Conservation (phyloP, 2,329 filamentous ascomycete genomes). For the Trichoderma koningii region DNA sequence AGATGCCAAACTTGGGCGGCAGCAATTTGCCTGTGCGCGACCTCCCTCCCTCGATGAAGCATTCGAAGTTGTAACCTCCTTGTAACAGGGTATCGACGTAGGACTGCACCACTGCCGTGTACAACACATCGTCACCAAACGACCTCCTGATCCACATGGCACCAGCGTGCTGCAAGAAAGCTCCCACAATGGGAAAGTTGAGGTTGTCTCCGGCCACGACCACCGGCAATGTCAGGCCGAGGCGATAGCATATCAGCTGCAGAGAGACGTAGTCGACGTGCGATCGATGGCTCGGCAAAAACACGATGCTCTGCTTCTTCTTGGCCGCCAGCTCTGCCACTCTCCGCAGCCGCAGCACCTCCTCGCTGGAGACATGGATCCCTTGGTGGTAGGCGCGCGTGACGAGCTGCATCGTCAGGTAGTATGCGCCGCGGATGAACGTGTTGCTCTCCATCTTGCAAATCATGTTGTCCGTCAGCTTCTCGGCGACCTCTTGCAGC, state of each 20-base stretch:
- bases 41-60: slow-evolving; percentile 93
- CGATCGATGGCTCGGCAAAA: slow-evolving; percentile 89
- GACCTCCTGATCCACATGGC: slow-evolving; percentile 95
- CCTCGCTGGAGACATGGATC: slow-evolving; percentile 93
- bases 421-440: slow-evolving; percentile 92
- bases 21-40: slow-evolving; percentile 92
- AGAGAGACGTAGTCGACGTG: slow-evolving; percentile 96
- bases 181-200: slow-evolving; percentile 87
- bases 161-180: slow-evolving; percentile 91
- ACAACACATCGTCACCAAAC: slow-evolving; percentile 89
- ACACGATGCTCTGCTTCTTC: slow-evolving; percentile 94
- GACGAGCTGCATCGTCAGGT: slow-evolving; percentile 81
- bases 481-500: slow-evolving; percentile 78
- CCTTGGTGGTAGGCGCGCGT: slow-evolving; percentile 95
- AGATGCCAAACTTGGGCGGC: slow-evolving; percentile 91
- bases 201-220: slow-evolving; percentile 96
- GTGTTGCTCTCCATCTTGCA: slow-evolving; percentile 97
- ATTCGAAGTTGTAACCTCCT: slow-evolving; percentile 92
- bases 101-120: slow-evolving; percentile 88
- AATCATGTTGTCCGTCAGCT: slow-evolving; percentile 92
- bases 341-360: slow-evolving; percentile 77
- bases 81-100: slow-evolving; percentile 93
- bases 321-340: slow-evolving; percentile 81
- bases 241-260: slow-evolving; percentile 91
- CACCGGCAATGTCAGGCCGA: slow-evolving; percentile 84